Percentiles rank a stretch among this genome's conserved stretches.
Evolutionary conservation across 169 alveolate genomes (phyloP).

Genomic region (Cryptosporidium baileyi): DNA sequence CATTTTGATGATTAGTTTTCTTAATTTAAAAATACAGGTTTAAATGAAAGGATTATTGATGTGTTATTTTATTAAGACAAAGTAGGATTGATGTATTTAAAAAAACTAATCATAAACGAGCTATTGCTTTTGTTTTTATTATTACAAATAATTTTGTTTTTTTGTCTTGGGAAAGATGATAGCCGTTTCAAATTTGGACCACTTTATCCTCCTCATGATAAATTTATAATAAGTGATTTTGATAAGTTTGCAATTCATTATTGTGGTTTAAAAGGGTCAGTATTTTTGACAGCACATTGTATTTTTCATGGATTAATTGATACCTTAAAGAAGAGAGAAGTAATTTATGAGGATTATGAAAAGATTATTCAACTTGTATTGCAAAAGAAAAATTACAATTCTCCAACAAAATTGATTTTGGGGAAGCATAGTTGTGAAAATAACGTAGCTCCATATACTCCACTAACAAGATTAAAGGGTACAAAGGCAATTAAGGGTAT

Average conservation of each 20-base stretch:
- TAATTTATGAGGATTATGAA: constrained; percentile 20
- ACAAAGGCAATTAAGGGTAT: constrained; percentile 14
- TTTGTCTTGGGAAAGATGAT: neutral
- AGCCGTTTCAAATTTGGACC: constrained; percentile 46
- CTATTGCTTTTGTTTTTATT: neutral
- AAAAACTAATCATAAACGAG: no score
- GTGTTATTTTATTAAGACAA: no score
- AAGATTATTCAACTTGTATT: neutral
- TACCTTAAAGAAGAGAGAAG: neutral
- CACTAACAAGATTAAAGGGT: neutral
- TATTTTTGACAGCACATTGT: constrained; percentile 44
- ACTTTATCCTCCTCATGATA: constrained; percentile 46
- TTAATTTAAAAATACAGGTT: no score
- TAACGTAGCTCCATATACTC: neutral
- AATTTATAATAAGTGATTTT: constrained; percentile 33
- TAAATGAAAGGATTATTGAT: no score
- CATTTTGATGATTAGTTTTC: no score
- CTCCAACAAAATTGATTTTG: neutral
- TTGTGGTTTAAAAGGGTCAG: constrained; percentile 31
- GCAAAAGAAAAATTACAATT: neutral
- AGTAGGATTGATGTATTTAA: no score
- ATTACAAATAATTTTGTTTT: neutral
- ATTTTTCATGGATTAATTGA: constrained; percentile 37
- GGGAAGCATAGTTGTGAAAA: constrained; percentile 1
- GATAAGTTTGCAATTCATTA: constrained; percentile 52